These are phyloP conservation scores for Suillus subaureus DNA, from an alignment of 768 basidiomycete genomes.

Conservation along the genomic window DNA sequence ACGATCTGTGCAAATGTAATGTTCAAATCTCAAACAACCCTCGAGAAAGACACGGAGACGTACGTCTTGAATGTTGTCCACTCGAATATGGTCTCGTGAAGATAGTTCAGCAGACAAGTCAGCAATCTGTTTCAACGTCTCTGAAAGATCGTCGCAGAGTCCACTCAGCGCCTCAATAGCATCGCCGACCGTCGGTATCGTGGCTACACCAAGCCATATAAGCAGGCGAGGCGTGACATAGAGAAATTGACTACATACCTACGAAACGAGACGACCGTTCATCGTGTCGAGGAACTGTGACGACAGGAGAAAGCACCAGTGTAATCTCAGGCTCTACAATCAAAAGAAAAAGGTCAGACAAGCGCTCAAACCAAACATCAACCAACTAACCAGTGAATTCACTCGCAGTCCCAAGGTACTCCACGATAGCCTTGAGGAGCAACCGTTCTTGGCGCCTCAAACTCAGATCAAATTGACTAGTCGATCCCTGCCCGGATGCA, in stretches of 20 bases:
- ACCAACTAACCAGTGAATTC: conserved; percentile 61
- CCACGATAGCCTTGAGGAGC: conserved; percentile 61
- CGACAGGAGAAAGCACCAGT: conserved; percentile 68
- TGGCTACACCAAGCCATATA: conserved; percentile 44
- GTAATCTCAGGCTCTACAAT: conserved; percentile 70
- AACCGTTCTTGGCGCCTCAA: conserved; percentile 58
- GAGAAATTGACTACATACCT: conserved; percentile 40
- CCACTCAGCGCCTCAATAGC: conserved; percentile 66
- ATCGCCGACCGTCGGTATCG: conserved; percentile 76
- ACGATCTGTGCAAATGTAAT: conserved; percentile 43
- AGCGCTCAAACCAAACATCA: too few species aligned
- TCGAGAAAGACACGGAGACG: conserved; percentile 14
- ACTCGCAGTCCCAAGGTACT: conserved; percentile 71
- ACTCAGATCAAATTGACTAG: conserved; percentile 60
- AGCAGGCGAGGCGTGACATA: neutral
- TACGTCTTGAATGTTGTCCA: conserved; percentile 75
- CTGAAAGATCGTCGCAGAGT: conserved; percentile 61
- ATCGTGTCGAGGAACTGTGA: conserved; percentile 56
- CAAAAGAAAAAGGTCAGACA: neutral
- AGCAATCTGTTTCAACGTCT: conserved; percentile 64
- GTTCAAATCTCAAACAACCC: neutral
- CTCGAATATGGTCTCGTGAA: conserved; percentile 67
- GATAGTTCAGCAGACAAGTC: conserved; percentile 72
- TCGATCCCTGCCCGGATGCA: conserved; percentile 55
- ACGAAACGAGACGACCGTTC: conserved; percentile 60